A percentile compares a stretch with the other conserved stretches of the same genome.
Conservation (phyloP, 257 asterid genomes). For the Nicotiana knightiana region DNA sequence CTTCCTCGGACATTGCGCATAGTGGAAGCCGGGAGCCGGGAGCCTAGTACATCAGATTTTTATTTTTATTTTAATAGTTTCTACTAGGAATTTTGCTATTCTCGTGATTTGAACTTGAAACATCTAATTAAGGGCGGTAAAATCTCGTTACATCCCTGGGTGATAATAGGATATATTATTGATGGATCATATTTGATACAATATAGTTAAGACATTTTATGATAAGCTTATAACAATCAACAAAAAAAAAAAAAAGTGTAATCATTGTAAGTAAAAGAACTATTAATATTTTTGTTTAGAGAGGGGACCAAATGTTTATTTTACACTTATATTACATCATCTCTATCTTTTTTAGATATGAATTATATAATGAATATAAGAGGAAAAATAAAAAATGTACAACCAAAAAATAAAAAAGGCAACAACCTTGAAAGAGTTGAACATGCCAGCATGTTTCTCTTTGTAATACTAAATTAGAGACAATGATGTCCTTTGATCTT, state of each 20-base stretch:
- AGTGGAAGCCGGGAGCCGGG: too few relatives aligned
- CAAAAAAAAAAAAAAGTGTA: not conserved
- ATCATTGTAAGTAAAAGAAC: too few relatives aligned
- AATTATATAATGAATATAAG: not conserved
- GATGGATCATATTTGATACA: not conserved
- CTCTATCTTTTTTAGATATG: not conserved
- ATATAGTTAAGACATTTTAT: not conserved
- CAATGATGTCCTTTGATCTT: not conserved
- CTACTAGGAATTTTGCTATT: too few relatives aligned
- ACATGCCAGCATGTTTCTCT: constrained; percentile 19
- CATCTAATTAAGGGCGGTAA: too few relatives aligned
- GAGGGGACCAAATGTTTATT: not conserved
- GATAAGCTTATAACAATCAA: not conserved
- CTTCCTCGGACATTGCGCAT: fast-evolving
- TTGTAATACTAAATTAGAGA: not conserved
- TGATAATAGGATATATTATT: not conserved
- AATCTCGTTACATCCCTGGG: too few relatives aligned
- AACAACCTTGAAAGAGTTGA: constrained; percentile 4
- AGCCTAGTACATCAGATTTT: too few relatives aligned
- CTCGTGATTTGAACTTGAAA: too few relatives aligned
- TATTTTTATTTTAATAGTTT: too few relatives aligned
- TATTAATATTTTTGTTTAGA: not conserved
- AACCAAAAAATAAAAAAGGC: not conserved
- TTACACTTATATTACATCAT: not conserved
- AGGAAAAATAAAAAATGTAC: not conserved